Conservation (phyloP, 2,329 filamentous ascomycete genomes). For the Claviceps capensis region DNA sequence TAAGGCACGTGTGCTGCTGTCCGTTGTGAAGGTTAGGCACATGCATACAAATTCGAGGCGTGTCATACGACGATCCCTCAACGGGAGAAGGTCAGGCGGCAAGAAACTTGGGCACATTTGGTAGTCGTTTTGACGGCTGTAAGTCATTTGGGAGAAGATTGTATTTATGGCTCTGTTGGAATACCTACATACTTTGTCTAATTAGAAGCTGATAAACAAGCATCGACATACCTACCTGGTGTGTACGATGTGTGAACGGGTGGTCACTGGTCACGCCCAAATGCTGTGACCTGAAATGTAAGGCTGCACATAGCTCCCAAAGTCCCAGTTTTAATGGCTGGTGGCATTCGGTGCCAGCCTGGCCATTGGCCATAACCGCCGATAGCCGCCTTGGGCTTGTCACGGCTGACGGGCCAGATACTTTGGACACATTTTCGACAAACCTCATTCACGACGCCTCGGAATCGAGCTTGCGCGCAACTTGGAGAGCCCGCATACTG, state of each 20-base stretch:
- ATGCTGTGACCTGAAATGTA: slow-evolving; percentile 8
- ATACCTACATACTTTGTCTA: too few species aligned
- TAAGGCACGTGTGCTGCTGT: too few species aligned
- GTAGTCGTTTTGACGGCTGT: too few species aligned
- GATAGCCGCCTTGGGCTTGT: not conserved
- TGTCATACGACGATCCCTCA: too few species aligned
- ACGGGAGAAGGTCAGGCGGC: too few species aligned
- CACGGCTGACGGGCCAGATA: not conserved
- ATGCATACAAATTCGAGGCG: too few species aligned
- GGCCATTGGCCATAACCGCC: slow-evolving; percentile 2
- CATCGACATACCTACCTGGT: too few species aligned
- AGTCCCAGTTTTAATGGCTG: not conserved
- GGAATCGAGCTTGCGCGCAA: not conserved
- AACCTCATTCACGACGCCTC: slow-evolving; percentile 1
- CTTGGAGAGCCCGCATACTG: not conserved
- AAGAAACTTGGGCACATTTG: too few species aligned
- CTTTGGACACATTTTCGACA: slow-evolving; percentile 7
- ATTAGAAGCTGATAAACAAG: too few species aligned
- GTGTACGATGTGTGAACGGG: not conserved
- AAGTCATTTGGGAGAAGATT: too few species aligned
- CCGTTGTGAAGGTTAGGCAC: too few species aligned
- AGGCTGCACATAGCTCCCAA: slow-evolving; percentile 1
- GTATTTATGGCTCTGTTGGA: too few species aligned
- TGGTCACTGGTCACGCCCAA: not conserved
- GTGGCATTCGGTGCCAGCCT: slow-evolving; percentile 6